Base-by-base conservation (phyloP, 225 moss, liverwort and hornwort genomes). In the Bryoerythrophyllum caledonicum region DNA sequence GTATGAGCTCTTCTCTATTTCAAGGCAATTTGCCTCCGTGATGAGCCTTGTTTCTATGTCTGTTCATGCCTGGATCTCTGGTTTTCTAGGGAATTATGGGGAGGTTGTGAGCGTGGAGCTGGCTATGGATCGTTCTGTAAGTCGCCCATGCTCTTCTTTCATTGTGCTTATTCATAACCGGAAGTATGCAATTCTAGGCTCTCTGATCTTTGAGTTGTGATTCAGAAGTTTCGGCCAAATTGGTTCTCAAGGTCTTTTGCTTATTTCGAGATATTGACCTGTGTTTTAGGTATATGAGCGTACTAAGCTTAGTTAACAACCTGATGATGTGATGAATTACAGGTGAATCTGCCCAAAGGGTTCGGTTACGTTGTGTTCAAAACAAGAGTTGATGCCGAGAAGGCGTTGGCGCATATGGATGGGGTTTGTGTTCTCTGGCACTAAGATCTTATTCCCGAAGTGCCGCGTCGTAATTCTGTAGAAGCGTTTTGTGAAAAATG, bases 361-460 rank as follows among this genome's bases (percentile, higher is more conserved):
- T 99, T 88, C 75, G 95, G 99, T 21, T 99, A 99, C 68, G 95
- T 99, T 15, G 99, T 93, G 68, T 99, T 99, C 77, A 99, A 90
- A 82, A 82, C 88, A 59, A 99, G 95, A 79, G 78, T 79, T 32
- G 95, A 99, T 60, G 99, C 99, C 67, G 99, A 95, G 69, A 95
- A 92, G 74, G 99, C 99, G 16, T 82, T 89, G 76, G 82, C 79
- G 64, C 93, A 93, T 44, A 92, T 93, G 89, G 91, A 99, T 75
- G 99, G 99, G 87, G 93, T 93, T 54, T 66, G 87, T 85, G 57
- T 53, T 59, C 51, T 59, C 62, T 71, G 17, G 67, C 21, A 25
- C 51, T 52, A 28, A 43, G 16, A 43, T 46, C 26, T 27, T 28
- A 34, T 34, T n/a, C n/a, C n/a, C n/a, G n/a, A n/a, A n/a, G n/a